Percentiles rank a stretch among this genome's conserved stretches.
Conservation (phyloP, 2,329 filamentous ascomycete genomes). For the Rhexocercosporidium sp. region DNA sequence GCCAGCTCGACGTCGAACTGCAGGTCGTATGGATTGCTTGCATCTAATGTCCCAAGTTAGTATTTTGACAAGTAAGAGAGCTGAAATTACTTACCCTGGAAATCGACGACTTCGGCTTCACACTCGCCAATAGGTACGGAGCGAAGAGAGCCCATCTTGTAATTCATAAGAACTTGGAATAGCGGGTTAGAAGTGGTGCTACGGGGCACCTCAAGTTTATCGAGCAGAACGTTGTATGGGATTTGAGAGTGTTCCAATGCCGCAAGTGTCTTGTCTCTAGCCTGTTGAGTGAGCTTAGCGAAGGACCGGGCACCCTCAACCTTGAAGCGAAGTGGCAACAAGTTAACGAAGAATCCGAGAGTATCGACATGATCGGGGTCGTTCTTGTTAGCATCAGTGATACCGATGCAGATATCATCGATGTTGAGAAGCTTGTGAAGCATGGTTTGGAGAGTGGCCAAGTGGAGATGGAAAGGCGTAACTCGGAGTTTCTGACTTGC, state of each 20-base stretch:
- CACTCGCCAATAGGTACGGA: constrained; percentile 21
- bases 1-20: constrained; percentile 23
- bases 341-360: constrained; percentile 31
- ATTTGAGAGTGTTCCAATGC: constrained; percentile 32
- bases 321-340: constrained; percentile 30
- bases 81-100: not conserved
- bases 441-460: constrained; percentile 45
- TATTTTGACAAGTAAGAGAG: not conserved
- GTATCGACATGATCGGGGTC: constrained; percentile 34
- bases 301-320: constrained; percentile 38
- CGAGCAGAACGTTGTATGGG: constrained; percentile 32
- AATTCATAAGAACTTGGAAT: constrained; percentile 35
- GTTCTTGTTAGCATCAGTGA: constrained; percentile 48
- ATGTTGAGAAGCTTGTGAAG: constrained; percentile 25
- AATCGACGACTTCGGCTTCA: constrained; percentile 17
- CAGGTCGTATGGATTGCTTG: constrained; percentile 23
- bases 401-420: constrained; percentile 47
- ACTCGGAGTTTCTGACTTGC: constrained; percentile 33
- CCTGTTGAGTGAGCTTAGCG: constrained; percentile 39
- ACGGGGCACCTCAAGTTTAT: constrained; percentile 31
- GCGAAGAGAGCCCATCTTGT: constrained; percentile 26
- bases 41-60: not conserved
- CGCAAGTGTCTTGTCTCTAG: constrained; percentile 27
- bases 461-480: constrained; percentile 53
- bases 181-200: constrained; percentile 28